Conservation (phyloP, 208 protist genomes). For the Naegleria lovaniensis region DNA sequence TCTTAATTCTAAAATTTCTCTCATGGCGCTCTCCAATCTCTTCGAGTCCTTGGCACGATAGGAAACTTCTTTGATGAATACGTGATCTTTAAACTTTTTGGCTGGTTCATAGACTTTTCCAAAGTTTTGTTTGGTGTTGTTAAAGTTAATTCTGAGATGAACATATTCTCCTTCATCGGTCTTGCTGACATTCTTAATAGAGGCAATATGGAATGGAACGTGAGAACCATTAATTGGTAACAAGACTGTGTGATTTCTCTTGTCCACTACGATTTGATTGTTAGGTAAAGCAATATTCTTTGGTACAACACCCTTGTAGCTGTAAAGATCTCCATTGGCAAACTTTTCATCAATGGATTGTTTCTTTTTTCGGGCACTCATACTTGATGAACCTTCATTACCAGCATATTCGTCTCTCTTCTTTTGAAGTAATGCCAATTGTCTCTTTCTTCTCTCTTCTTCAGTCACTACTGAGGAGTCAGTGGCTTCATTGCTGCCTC, state of each 20-base stretch:
- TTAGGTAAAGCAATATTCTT: neutral
- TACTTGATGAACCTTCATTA: neutral
- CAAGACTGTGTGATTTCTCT: conserved; percentile 71
- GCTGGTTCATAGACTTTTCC: conserved; percentile 61
- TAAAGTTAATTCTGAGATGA: conserved; percentile 76
- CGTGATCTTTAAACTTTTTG: conserved; percentile 65
- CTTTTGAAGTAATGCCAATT: neutral
- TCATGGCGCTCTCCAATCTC: neutral
- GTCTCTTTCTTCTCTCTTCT: neutral
- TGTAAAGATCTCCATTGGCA: neutral
- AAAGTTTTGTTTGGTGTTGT: conserved; percentile 52
- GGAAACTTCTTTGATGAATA: conserved; percentile 76
- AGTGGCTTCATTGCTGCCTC: neutral
- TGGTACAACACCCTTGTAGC: neutral
- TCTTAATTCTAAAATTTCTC: conserved; percentile 43
- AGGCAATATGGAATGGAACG: conserved; percentile 87
- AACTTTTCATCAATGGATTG: neutral
- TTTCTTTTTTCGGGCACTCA: neutral
- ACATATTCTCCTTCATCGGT: conserved; percentile 63
- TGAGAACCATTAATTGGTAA: conserved; percentile 80
- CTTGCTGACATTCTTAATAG: conserved; percentile 84
- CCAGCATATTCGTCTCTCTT: neutral
- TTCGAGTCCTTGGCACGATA: conserved; percentile 49
- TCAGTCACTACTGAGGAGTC: neutral
- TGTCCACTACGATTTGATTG: neutral